Conservation (phyloP, 2,329 filamentous ascomycete genomes). For the Teratosphaeria destructans region DNA sequence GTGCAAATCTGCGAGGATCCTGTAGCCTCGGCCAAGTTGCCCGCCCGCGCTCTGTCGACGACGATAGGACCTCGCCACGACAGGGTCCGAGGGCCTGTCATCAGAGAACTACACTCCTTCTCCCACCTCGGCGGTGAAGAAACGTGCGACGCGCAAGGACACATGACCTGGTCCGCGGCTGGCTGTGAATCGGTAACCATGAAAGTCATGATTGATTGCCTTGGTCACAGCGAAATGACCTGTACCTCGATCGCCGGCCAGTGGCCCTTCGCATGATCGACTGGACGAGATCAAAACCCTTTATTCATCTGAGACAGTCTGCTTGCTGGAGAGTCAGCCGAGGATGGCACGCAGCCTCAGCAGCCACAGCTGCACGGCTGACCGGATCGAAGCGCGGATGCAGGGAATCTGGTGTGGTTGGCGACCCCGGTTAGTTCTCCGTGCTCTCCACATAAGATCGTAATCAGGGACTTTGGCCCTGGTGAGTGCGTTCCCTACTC, state of each 20-base stretch:
- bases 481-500: not conserved
- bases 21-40: not conserved
- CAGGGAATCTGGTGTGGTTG: not conserved
- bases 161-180: not conserved
- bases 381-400: not conserved
- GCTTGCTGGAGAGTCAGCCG: not conserved
- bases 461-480: not conserved
- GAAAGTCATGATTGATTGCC: not conserved
- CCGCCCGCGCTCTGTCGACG: not conserved
- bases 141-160: too few relatives aligned
- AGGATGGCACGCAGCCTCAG: not conserved
- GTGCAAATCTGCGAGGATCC: not conserved
- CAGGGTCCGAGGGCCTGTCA: not conserved
- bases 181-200: not conserved
- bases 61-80: not conserved
- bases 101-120: not conserved
- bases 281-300: not conserved
- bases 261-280: not conserved
- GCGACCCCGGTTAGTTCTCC: not conserved
- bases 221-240: not conserved
- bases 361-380: not conserved
- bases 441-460: not conserved
- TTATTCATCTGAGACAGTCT: not conserved
- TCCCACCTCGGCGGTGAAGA: not conserved
- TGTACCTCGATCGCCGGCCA: not conserved